A percentile compares a stretch with the other conserved stretches of the same genome.
Evolutionary conservation across 2,329 filamentous ascomycete genomes (phyloP).

Genomic region (Aspergillus sp.): DNA sequence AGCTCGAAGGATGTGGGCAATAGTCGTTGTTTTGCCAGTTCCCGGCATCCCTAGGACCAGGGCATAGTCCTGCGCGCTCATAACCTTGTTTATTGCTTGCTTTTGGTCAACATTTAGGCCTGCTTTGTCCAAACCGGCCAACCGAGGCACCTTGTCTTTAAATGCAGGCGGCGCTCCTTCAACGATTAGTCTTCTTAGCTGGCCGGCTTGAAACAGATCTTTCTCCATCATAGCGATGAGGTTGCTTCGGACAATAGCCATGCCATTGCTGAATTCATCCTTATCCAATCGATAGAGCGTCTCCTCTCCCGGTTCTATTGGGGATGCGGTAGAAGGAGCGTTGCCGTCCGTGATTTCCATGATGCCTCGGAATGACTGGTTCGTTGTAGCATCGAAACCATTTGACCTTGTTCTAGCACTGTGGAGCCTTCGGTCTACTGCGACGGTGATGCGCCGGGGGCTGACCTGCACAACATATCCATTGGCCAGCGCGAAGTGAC

Average conservation of each 20-base stretch:
- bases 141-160: slow-evolving; percentile 61
- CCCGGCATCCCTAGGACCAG: slow-evolving; percentile 98
- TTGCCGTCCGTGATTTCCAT: slow-evolving; percentile 75
- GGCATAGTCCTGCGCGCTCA: slow-evolving; percentile 92
- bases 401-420: slow-evolving; percentile 74
- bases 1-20: slow-evolving; percentile 92
- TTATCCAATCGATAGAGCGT: slow-evolving; percentile 84
- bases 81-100: slow-evolving; percentile 86
- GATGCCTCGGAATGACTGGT: slow-evolving; percentile 86
- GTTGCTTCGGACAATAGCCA: slow-evolving; percentile 93
- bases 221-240: slow-evolving; percentile 89
- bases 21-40: slow-evolving; percentile 97
- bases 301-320: slow-evolving; percentile 48
- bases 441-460: slow-evolving; percentile 76
- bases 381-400: slow-evolving; percentile 72
- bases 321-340: slow-evolving; percentile 21
- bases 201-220: slow-evolving; percentile 65
- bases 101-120: slow-evolving; percentile 84
- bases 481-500: slow-evolving; percentile 91
- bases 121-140: slow-evolving; percentile 56
- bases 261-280: slow-evolving; percentile 97
- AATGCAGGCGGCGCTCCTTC: slow-evolving; percentile 74
- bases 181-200: slow-evolving; percentile 77
- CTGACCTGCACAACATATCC: slow-evolving; percentile 81
- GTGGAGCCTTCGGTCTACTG: slow-evolving; percentile 85